Conservation (phyloP, 2,329 filamentous ascomycete species). For the Aspergillus novoparasiticus region DNA sequence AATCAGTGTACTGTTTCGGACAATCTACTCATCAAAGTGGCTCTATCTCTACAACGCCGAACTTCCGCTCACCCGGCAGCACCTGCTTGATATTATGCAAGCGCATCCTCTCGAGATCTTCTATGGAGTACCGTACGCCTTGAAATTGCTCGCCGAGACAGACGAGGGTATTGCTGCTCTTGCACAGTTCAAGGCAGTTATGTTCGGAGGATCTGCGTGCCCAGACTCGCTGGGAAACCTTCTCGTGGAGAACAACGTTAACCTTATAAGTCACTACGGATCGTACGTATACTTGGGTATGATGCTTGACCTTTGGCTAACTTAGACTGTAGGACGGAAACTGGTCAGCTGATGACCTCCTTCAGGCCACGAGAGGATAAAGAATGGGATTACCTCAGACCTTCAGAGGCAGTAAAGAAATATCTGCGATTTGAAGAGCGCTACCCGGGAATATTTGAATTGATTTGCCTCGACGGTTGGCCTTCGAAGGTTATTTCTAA, state of each 20-base stretch:
- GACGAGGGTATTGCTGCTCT: slow-evolving; percentile 56
- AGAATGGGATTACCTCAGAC: slow-evolving; percentile 63
- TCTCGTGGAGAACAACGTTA: slow-evolving; percentile 56
- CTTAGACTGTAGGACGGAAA: slow-evolving; percentile 54
- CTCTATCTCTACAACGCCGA: slow-evolving; percentile 59
- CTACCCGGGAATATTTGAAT: slow-evolving; percentile 40
- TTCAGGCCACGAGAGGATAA: slow-evolving; percentile 56
- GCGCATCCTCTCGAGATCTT: slow-evolving; percentile 55
- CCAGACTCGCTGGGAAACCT: slow-evolving; percentile 62
- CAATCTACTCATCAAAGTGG: slow-evolving; percentile 53
- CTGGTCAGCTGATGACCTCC: slow-evolving; percentile 64
- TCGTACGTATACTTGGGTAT: slow-evolving; percentile 43
- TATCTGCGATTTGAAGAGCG: slow-evolving; percentile 47
- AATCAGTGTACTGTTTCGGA: slow-evolving; percentile 57
- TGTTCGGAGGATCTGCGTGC: slow-evolving; percentile 61
- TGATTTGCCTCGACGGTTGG: slow-evolving; percentile 39
- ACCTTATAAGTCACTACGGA: slow-evolving; percentile 61
- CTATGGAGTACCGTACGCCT: slow-evolving; percentile 64
- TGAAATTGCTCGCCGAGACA: slow-evolving; percentile 65
- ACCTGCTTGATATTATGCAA: slow-evolving; percentile 50
- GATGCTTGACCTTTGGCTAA: neutral
- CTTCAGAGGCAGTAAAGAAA: slow-evolving; percentile 41
- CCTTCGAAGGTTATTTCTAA: slow-evolving; percentile 48
- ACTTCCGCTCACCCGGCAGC: slow-evolving; percentile 57
- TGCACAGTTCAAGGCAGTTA: slow-evolving; percentile 53